These are phyloP conservation scores for Centaurea solstitialis DNA, from an alignment of 129 eudicot genomes.

Conservation along the genomic window DNA sequence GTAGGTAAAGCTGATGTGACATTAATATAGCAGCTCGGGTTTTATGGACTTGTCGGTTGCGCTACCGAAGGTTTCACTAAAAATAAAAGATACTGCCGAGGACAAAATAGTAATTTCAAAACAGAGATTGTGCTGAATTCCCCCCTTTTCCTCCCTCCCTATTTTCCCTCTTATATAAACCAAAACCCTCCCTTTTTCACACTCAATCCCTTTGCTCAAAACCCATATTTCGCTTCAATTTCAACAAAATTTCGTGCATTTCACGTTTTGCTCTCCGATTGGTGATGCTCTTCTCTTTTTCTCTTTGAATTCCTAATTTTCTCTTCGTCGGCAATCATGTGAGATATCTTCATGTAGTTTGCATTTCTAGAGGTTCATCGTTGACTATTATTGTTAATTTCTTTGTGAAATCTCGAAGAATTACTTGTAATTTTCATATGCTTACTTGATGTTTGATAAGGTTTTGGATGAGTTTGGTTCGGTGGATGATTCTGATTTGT, in stretches of 20 bases:
- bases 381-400: not conserved
- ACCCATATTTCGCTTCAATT: no score
- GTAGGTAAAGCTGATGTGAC: no score
- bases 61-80: no score
- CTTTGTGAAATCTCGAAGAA: not conserved
- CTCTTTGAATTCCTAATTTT: not conserved
- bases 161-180: not conserved
- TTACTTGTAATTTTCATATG: not conserved
- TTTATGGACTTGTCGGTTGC: no score
- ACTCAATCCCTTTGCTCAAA: no score
- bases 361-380: not conserved
- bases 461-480: not conserved
- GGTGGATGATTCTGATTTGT: not conserved
- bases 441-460: not conserved
- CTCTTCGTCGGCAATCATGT: not conserved
- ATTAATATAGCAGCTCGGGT: no score
- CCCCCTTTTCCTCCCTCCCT: not conserved
- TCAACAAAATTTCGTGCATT: not conserved
- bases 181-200: no score
- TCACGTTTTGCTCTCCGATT: not conserved
- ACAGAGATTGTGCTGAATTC: not conserved
- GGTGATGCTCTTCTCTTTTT: not conserved
- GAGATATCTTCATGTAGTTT: not conserved
- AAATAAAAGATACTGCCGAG: no score
- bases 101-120: no score